Evolutionary conservation across 371 early-diverging fungal genomes (phyloP), one percentile per base, ranked within the genome.

Genomic region (Mucor plumbeus): DNA sequence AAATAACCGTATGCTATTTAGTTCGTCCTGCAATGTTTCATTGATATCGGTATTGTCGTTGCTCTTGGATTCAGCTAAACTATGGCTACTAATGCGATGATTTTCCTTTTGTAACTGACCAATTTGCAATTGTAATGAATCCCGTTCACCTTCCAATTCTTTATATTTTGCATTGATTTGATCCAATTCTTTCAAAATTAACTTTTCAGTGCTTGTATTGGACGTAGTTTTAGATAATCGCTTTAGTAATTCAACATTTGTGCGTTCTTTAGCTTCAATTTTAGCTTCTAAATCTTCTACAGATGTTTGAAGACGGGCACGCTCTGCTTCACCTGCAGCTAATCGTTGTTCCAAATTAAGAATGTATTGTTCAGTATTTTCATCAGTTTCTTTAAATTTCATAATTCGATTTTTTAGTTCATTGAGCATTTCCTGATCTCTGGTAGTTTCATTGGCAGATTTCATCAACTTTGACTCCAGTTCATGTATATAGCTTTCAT

Each of bases 401-500:
- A 68, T 47, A 21, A 81, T 72, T 9, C 69, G 63, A 1, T 53
- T 64, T 40, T 68, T 71, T 9, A 81, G 53, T 10, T 75, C 79
- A 9, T 66, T 73, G 39, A 75, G 75, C 63, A 67, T 57, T 53
- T 67, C 69, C 54, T 79, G 77, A 41, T 79, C 78, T 21, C 70
- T 70, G 15, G 65, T 35, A 1, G 70, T 65, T 19, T 68, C 70
- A 21, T 74, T 66, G 7, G 77, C 77, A 4, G 71, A 71, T 15
- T 61, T 56, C 53, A 69, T 67, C 2, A 86, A 67, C 55, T 80
- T 82, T 9, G 43, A 67, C 65, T 86, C 86, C 5, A 84, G 61
- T 53, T 86, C 80, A 6, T 69, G 65, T 48, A 83, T 78, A 44
- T 83, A 80, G 9, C 48, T 47, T 47, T 83, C 82, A 19, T 70